Evolutionary conservation across 192 early-diverging fungal species (phyloP), one percentile per base, ranked within the genome.

Genomic region (Mortierella claussenii): DNA sequence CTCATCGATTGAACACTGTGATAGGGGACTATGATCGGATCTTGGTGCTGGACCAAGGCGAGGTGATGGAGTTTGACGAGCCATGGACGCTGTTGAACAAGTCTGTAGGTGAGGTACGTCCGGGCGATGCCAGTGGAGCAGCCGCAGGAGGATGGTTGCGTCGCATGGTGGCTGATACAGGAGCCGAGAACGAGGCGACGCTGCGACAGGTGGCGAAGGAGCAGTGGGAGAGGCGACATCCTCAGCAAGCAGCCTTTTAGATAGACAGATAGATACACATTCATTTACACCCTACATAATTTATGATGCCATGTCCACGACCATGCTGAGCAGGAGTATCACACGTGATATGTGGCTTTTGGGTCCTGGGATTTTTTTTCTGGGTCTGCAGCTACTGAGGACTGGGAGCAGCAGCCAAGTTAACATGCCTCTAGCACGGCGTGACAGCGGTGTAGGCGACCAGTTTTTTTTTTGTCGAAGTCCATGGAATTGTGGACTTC

Each of bases 1-100:
- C 85, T 2, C 85, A 86, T 65, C 69, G 85, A 3, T 49, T 86
- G 36, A 80, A 80, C 48, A 86, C 85, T 1, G 76, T 86, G 18
- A 82, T 84, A 58, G 85, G 87, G 43, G 83, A 82, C 52, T 86
- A 86, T 46, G 83, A 86, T 57, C 55, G 80, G 17, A 87, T 96
- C 46, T 62, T 94, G 55, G 92, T 95, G 10, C 79, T 96, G 45
- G 89, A 94, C 61, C 80, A 88, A n/a, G 94, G 94, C 20, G 30
- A 73, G 42, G 79, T 95, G n/a, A 83, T 85, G 15, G 91, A 94
- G 79, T 91, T 88, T 80, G 90, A 84, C 36, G 84, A 83, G 31
- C 92, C 92, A 12, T 80, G 68, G 60, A 84, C 81, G 17, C 82
- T 95, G 60, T 78, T 93, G 66, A 50, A 34, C 26, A 60, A 76